phyloP scores from a whole-genome alignment of 371 early-diverging fungal species.

The Fennellomyces sp. region DNA sequence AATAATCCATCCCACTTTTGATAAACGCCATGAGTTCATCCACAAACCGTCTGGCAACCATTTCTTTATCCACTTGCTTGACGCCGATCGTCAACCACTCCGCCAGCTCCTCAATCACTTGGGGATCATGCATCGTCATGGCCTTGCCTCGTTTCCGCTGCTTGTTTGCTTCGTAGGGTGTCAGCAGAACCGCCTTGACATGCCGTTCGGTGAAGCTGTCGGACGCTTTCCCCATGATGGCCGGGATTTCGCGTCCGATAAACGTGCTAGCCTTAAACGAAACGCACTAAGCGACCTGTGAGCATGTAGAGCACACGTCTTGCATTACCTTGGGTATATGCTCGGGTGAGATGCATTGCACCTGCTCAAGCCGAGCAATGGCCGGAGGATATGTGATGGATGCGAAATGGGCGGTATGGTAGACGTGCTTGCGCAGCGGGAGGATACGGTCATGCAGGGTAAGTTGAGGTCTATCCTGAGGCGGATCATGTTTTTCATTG shows the following conservation, averaged over 20 bases:
- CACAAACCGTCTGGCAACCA: slow-evolving; percentile 23
- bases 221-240: slow-evolving; percentile 21
- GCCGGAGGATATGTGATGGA: slow-evolving; percentile 24
- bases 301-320: neutral
- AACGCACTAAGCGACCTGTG: neutral
- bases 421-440: slow-evolving; percentile 23
- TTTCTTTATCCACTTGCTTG: neutral
- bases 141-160: neutral
- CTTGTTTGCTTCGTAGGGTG: slow-evolving; percentile 23
- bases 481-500: slow-evolving; percentile 35
- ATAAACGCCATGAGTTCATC: slow-evolving; percentile 38
- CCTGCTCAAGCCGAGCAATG: slow-evolving; percentile 8
- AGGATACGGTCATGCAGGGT: slow-evolving; percentile 20
- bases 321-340: slow-evolving; percentile 37
- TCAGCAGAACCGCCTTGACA: slow-evolving; percentile 29
- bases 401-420: slow-evolving; percentile 2
- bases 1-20: slow-evolving; percentile 35
- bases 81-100: slow-evolving; percentile 31
- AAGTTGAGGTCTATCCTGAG: slow-evolving; percentile 5
- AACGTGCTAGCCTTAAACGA: slow-evolving; percentile 25
- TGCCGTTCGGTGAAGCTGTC: slow-evolving; percentile 34
- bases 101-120: slow-evolving; percentile 18
- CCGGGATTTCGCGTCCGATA: slow-evolving; percentile 31
- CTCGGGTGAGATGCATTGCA: slow-evolving; percentile 29
- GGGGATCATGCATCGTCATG: slow-evolving; percentile 28